A percentile compares a stretch with the other conserved stretches of the same genome.
phyloP scores from a whole-genome alignment of 768 basidiomycete genomes.

The Lyophyllum semitale region DNA sequence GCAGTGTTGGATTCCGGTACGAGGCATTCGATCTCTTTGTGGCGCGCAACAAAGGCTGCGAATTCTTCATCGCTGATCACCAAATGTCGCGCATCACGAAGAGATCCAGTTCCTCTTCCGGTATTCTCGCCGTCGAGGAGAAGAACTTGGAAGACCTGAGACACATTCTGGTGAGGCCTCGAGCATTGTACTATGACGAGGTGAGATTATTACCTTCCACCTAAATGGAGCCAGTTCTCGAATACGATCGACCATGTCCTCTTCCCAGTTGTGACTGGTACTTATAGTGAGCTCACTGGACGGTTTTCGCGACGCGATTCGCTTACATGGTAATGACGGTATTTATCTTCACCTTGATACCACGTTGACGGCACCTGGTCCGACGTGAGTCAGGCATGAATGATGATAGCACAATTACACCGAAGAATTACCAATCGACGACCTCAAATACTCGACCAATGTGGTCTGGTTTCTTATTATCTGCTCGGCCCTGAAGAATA shows the following conservation, averaged over 20 bases:
- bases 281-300: not conserved
- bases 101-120: slow-evolving; percentile 1
- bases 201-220: slow-evolving; percentile 38
- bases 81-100: slow-evolving; percentile 24
- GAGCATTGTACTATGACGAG: not conserved
- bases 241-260: slow-evolving; percentile 41
- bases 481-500: slow-evolving; percentile 29
- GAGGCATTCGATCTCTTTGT: slow-evolving; percentile 24
- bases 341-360: slow-evolving; percentile 40
- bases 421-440: slow-evolving; percentile 20
- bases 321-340: slow-evolving; percentile 25
- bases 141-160: slow-evolving; percentile 25
- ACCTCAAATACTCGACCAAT: slow-evolving; percentile 35
- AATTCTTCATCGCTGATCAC: slow-evolving; percentile 35
- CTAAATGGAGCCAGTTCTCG: slow-evolving; percentile 32
- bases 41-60: slow-evolving; percentile 31
- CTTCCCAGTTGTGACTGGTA: slow-evolving; percentile 35
- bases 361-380: slow-evolving; percentile 27
- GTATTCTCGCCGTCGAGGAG: slow-evolving; percentile 24
- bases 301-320: not conserved
- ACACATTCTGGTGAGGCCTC: not conserved
- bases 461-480: slow-evolving; percentile 32
- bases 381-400: not conserved
- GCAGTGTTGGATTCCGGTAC: slow-evolving; percentile 37
- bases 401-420: not conserved